Evolutionary conservation across 345 rosid species (phyloP).

Genomic region (Lepidium africanum): DNA sequence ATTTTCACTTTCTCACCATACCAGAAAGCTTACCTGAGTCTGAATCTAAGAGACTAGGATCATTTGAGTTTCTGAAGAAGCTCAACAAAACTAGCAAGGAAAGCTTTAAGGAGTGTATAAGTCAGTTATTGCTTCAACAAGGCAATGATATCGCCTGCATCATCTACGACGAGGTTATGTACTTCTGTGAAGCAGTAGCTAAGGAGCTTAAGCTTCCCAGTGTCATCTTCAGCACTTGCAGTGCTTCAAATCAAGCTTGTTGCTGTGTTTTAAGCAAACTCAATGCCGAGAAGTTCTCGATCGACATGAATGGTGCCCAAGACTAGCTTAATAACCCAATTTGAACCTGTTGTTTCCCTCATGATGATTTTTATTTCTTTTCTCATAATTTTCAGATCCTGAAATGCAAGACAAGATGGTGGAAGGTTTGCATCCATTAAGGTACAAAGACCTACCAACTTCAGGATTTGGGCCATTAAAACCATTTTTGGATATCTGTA

Average conservation of each 20-base stretch:
- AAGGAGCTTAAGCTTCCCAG: slow-evolving; percentile 11
- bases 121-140: background rate
- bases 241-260: slow-evolving; percentile 4
- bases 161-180: slow-evolving; percentile 30
- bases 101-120: slow-evolving; percentile 21
- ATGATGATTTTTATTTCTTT: background rate
- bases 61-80: background rate
- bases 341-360: background rate
- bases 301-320: slow-evolving; percentile 1
- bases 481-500: background rate
- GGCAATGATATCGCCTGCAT: slow-evolving; percentile 31
- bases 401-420: slow-evolving; percentile 1
- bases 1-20: slow-evolving; percentile 33
- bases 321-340: background rate
- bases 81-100: slow-evolving; percentile 32
- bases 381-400: background rate
- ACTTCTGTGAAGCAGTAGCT: slow-evolving; percentile 18
- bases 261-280: background rate
- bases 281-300: background rate
- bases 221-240: background rate
- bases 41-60: background rate
- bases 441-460: slow-evolving; percentile 19
- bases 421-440: slow-evolving; percentile 9
- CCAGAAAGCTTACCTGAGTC: slow-evolving; percentile 23
- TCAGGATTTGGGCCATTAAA: slow-evolving; percentile 6